Evolutionary conservation across 768 basidiomycete genomes (phyloP), one percentile per base, ranked within the genome.

Genomic region (Coprinopsis cinerea): DNA sequence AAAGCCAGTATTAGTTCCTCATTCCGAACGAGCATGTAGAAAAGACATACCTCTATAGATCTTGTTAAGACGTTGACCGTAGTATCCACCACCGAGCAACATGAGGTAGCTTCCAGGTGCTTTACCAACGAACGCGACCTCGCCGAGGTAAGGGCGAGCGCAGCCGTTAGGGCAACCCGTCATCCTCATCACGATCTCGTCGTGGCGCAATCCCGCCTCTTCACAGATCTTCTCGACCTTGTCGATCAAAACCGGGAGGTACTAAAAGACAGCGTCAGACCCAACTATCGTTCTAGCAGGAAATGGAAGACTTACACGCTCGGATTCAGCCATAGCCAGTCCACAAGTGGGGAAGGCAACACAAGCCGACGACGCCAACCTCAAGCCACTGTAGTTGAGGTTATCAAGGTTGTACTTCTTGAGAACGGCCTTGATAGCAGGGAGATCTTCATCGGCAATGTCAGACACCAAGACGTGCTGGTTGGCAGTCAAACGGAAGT

Each of bases 111-210:
- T 77, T 11, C 92, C 93, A 1, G 86, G 91, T 0, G 96, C 92
- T 69, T 98, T 98, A 26, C 96, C 95, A 32, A 98, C 85, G 59
- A 98, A 95, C 0, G 93, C 96, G 34, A 98, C 76, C 75, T 98
- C 95, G 42, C 90, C 95, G 39, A 94, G 72, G 66, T 95, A 98
- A 30, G 92, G 95, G 51, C 94, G 78, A 1, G 94, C 90, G 64
- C 93, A 93, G 30, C 91, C 92, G 59, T 92, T 93, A 2, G 91
- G 91, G 57, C 94, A 97, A 44, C 95, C 95, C 14, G 94, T 97
- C 94, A 98, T 97, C 47, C 95, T 81, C 95, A 99, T 97, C 53
- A 97, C 82, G 56, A 98, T 95, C 2, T 88, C 83, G 67, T 99
- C 95, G 63, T 96, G 85, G 40, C 95, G 77, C 35, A 98, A 73